These are phyloP conservation scores for Macrophomina phaseolina DNA, from an alignment of 2,329 filamentous ascomycete genomes.

Conservation along the genomic window DNA sequence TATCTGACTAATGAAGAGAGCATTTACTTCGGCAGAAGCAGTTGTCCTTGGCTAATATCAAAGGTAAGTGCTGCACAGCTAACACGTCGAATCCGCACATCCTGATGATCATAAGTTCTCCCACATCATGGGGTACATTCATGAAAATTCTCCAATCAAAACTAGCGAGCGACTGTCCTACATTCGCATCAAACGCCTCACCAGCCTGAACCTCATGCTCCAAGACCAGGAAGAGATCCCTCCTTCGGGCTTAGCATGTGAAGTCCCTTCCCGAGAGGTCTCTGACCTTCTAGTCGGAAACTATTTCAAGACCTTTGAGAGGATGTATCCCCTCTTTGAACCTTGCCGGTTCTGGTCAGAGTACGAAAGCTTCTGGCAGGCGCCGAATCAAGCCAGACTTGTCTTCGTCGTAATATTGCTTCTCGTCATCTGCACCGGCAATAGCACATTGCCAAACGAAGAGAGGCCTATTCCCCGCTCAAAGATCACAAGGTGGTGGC, in stretches of 20 bases:
- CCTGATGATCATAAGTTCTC: not conserved
- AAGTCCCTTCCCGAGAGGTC: constrained; percentile 6
- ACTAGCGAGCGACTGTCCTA: not conserved
- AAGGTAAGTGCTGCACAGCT: not conserved
- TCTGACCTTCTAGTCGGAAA: not conserved
- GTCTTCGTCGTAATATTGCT: constrained; percentile 12
- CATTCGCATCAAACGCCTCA: constrained; percentile 11
- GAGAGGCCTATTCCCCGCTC: constrained; percentile 4
- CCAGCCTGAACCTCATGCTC: not conserved
- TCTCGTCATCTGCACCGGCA: constrained; percentile 9
- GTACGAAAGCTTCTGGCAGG: constrained; percentile 34
- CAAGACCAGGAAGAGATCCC: constrained; percentile 2
- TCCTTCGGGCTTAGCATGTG: not conserved
- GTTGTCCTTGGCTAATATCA: constrained; percentile 9
- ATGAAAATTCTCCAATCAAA: not conserved
- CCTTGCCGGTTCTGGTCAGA: constrained; percentile 34
- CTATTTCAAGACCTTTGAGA: constrained; percentile 18
- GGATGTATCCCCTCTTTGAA: constrained; percentile 31
- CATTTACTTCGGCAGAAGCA: constrained; percentile 19
- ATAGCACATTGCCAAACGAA: constrained; percentile 2
- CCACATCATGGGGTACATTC: constrained; percentile 17
- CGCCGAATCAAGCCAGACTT: constrained; percentile 24
- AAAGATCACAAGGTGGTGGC: constrained; percentile 19
- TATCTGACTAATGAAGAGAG: constrained; percentile 12
- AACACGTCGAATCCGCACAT: not conserved